Evolutionary conservation across 306 rosid species (phyloP).

Genomic region (Glycine tomentella): DNA sequence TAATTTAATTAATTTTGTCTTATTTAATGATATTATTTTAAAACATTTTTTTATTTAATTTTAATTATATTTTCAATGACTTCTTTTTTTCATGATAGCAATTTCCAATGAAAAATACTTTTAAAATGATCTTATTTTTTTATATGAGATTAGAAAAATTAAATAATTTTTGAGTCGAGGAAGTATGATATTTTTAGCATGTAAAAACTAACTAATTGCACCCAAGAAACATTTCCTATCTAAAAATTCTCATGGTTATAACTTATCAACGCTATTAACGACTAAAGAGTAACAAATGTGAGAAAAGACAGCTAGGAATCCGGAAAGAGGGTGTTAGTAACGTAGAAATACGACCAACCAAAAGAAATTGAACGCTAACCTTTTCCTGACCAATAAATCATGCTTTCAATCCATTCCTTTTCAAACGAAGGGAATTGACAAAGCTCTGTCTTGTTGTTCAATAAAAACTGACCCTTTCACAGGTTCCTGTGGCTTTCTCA

Average conservation of each 20-base stretch:
- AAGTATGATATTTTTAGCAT: neutral
- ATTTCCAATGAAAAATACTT: too few species aligned
- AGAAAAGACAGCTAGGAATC: neutral
- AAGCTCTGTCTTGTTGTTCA: constrained; percentile 41
- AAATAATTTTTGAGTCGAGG: too few species aligned
- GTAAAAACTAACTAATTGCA: neutral
- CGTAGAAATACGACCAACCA: neutral
- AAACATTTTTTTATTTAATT: too few species aligned
- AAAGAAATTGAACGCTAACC: neutral
- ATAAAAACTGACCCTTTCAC: constrained; percentile 55
- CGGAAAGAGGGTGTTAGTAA: neutral
- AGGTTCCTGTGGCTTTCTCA: constrained; percentile 45
- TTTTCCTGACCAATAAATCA: neutral
- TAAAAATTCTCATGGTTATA: neutral
- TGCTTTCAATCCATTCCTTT: constrained; percentile 30
- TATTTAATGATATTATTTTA: too few species aligned
- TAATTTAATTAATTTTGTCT: too few species aligned
- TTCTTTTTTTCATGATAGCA: too few species aligned
- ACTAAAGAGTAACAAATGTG: neutral
- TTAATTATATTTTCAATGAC: too few species aligned
- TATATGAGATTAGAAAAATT: too few species aligned
- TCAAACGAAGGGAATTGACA: constrained; percentile 54
- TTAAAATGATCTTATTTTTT: too few species aligned
- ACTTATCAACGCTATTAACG: neutral
- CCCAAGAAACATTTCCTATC: neutral